phyloP scores from a whole-genome alignment of 306 rosid species.

The Castanea sativa region DNA sequence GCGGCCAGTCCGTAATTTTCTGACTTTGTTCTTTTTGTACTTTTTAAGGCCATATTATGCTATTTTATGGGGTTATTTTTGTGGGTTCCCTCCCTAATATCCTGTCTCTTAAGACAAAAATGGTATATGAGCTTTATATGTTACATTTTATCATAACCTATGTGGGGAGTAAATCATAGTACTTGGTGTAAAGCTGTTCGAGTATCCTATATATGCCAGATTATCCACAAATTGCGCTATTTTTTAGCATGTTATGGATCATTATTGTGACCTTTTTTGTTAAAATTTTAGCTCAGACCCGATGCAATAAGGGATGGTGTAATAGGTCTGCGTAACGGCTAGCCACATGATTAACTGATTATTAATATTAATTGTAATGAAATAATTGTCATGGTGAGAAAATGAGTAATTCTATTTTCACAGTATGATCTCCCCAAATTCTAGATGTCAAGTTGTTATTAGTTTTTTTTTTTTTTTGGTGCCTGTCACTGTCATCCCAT shows the following conservation, averaged over 20 bases:
- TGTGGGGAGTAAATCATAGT: neutral
- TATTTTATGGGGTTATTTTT: slow-evolving; percentile 33
- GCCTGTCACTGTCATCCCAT: no score
- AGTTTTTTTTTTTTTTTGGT: no score
- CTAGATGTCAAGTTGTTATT: no score
- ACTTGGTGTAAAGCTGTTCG: slow-evolving; percentile 26
- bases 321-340: no score
- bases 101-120: slow-evolving; percentile 23
- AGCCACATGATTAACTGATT: no score
- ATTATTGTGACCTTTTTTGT: neutral
- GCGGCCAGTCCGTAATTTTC: slow-evolving; percentile 27
- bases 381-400: no score
- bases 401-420: no score
- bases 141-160: slow-evolving; percentile 10
- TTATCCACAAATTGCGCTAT: neutral
- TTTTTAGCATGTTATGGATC: neutral
- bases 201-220: slow-evolving; percentile 5
- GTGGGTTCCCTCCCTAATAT: slow-evolving; percentile 27
- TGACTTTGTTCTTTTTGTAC: slow-evolving; percentile 9
- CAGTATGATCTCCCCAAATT: no score
- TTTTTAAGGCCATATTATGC: neutral
- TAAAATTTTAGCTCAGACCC: neutral
- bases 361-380: no score
- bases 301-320: neutral
- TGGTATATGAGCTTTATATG: slow-evolving; percentile 11